Conservation (phyloP, 2,329 filamentous ascomycete genomes). For the Acephala macrosclerotiorum region DNA sequence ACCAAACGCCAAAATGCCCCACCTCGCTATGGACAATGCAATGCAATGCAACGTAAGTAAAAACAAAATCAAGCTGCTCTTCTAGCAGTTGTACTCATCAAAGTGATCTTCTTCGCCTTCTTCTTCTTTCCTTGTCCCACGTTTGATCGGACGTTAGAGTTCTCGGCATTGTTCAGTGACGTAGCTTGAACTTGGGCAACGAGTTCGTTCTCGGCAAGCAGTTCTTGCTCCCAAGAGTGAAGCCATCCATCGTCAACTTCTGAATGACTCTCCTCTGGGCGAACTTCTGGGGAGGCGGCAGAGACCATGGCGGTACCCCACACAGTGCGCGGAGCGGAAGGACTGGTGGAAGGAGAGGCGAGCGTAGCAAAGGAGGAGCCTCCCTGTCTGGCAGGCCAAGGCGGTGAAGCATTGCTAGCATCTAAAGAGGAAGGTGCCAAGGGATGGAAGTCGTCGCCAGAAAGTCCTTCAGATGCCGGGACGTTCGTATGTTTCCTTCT, state of each 20-base stretch:
- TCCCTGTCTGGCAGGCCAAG: conserved; percentile 62
- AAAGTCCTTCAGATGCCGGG: conserved; percentile 52
- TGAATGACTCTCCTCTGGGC: conserved; percentile 39
- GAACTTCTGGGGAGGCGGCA: conserved; percentile 63
- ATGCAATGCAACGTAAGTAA: conserved; percentile 6
- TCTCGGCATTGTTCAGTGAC: conserved; percentile 46
- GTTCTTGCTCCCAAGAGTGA: conserved; percentile 80
- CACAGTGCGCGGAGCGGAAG: conserved; percentile 77
- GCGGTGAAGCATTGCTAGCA: conserved; percentile 54
- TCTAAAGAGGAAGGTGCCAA: conserved; percentile 58
- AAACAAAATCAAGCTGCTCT: conserved; percentile 46
- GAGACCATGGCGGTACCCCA: conserved; percentile 85
- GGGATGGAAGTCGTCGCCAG: conserved; percentile 69
- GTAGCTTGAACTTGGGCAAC: conserved; percentile 65
- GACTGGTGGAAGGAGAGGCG: conserved; percentile 82
- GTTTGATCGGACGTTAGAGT: background rate
- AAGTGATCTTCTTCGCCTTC: conserved; percentile 75
- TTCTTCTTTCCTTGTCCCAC: conserved; percentile 62
- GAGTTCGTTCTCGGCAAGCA: conserved; percentile 68
- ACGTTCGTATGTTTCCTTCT: conserved; percentile 63
- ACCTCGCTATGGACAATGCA: conserved; percentile 1
- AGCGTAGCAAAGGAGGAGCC: conserved; percentile 71
- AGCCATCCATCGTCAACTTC: conserved; percentile 82
- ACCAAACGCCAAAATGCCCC: background rate
- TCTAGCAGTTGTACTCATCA: conserved; percentile 68